Conservation (phyloP, 2,329 filamentous ascomycete genomes). For the Biscogniauxia sp. region DNA sequence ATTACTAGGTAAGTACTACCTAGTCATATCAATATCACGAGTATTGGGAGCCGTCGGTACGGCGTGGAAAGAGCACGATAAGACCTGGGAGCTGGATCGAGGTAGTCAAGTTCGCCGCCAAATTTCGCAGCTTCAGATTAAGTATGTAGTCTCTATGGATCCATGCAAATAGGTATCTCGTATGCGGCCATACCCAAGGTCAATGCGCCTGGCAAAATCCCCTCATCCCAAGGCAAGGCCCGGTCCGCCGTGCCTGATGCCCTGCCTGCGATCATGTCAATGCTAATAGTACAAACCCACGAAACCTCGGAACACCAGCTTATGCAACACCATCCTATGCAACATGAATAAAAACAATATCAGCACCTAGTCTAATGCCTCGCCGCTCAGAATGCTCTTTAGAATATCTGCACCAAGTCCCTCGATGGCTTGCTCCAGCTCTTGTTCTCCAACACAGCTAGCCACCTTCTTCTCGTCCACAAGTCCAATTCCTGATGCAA, state of each 20-base stretch:
- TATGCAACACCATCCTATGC: slow-evolving; percentile 26
- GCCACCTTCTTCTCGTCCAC: slow-evolving; percentile 75
- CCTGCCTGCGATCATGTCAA: neutral
- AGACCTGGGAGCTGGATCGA: neutral
- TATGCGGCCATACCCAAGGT: neutral
- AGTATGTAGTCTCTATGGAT: neutral
- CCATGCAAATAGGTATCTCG: neutral
- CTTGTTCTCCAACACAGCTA: slow-evolving; percentile 76
- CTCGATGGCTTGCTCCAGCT: slow-evolving; percentile 70
- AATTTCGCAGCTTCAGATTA: neutral
- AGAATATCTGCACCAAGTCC: slow-evolving; percentile 60
- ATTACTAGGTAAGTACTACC: too few species aligned
- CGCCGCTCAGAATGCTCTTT: slow-evolving; percentile 60
- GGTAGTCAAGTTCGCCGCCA: neutral
- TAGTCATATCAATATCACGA: neutral
- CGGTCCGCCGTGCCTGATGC: neutral
- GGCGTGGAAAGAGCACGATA: neutral
- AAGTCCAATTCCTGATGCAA: slow-evolving; percentile 43
- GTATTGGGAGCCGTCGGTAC: too few species aligned
- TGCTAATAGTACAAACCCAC: neutral
- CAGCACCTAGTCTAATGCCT: slow-evolving; percentile 50
- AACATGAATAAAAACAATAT: slow-evolving; percentile 4
- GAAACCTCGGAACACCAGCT: slow-evolving; percentile 7
- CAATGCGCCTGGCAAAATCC: neutral
- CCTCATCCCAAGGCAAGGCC: too few species aligned